These are phyloP conservation scores for Wickerhamomyces canadensis DNA, from an alignment of 805 yeast genomes.

Conservation along the genomic window DNA sequence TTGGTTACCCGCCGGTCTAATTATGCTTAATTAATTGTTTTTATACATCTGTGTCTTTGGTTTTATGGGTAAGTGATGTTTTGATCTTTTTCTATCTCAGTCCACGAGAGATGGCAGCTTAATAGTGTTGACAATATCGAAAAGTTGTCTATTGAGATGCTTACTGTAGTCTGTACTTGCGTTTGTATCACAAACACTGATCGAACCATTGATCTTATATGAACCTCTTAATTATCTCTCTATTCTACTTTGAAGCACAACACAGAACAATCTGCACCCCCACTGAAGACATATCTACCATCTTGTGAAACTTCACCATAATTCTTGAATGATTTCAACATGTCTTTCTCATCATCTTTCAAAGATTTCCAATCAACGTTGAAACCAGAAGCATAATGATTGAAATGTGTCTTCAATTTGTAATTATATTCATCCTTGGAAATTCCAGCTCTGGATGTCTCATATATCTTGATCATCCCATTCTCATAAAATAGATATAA, in stretches of 20 bases:
- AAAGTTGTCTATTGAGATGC: background rate
- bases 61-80: too few species aligned
- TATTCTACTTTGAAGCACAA: background rate
- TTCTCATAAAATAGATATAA: background rate
- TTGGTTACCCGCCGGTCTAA: too few species aligned
- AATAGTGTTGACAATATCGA: background rate
- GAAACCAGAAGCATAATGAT: background rate
- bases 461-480: background rate
- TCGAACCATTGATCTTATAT: background rate
- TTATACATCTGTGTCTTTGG: too few species aligned
- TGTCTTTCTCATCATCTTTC: background rate
- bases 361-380: background rate
- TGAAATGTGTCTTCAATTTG: background rate
- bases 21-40: too few species aligned
- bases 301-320: background rate
- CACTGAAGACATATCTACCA: background rate
- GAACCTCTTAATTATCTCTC: too few species aligned
- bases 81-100: too few species aligned
- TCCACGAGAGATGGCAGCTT: too few species aligned
- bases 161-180: background rate
- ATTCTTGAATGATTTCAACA: background rate
- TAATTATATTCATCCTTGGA: background rate
- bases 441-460: too few species aligned
- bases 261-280: background rate
- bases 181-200: background rate